phyloP scores from a whole-genome alignment of 352 stramenopile species.

The Phytophthora citrophthora region DNA sequence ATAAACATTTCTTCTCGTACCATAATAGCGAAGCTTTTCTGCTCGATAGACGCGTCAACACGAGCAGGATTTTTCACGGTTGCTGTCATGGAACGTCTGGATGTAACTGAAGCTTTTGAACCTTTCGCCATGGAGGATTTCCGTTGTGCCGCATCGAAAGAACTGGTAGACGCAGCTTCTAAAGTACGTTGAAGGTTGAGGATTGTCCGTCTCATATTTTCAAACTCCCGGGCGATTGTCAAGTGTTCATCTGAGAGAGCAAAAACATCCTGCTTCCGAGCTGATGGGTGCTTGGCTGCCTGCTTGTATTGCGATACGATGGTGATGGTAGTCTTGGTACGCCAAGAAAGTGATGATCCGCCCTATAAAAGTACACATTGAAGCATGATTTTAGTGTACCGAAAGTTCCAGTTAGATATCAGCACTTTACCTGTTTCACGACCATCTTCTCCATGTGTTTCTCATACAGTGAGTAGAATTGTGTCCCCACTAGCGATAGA shows the following conservation, averaged over 20 bases:
- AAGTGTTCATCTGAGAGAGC: conserved; percentile 55
- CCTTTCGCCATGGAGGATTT: conserved; percentile 25
- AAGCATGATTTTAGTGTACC: not conserved
- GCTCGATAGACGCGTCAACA: conserved; percentile 57
- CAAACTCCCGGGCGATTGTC: conserved; percentile 48
- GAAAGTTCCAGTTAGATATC: too few species aligned
- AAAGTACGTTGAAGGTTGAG: conserved; percentile 59
- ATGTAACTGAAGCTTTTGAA: conserved; percentile 13
- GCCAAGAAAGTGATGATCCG: conserved; percentile 65
- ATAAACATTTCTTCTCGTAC: conserved; percentile 24
- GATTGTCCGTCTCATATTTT: conserved; percentile 55
- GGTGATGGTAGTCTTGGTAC: conserved; percentile 44
- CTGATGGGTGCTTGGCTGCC: not conserved
- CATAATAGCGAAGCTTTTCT: conserved; percentile 63
- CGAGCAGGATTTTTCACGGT: conserved; percentile 38
- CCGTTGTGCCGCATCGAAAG: conserved; percentile 38
- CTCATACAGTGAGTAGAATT: conserved; percentile 79
- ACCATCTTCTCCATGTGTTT: conserved; percentile 70
- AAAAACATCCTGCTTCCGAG: conserved; percentile 33
- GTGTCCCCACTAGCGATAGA: conserved; percentile 68
- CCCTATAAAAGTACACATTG: conserved; percentile 29
- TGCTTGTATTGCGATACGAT: conserved; percentile 32
- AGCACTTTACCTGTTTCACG: conserved; percentile 48
- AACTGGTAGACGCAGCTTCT: conserved; percentile 44
- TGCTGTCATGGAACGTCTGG: conserved; percentile 19